These are phyloP conservation scores for Raffaelea ambrosiae DNA, from an alignment of 2,329 filamentous ascomycete species.

Conservation along the genomic window DNA sequence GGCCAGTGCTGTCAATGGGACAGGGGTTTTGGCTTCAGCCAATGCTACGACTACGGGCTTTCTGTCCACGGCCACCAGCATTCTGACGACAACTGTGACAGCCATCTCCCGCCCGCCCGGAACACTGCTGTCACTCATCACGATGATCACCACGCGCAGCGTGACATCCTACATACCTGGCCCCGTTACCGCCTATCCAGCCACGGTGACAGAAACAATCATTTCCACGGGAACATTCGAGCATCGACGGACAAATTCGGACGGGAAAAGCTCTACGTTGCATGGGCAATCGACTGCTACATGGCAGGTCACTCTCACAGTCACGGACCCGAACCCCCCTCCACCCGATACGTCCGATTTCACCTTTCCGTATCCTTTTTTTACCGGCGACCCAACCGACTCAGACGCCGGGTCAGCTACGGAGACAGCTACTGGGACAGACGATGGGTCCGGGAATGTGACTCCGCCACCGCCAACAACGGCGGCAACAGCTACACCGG, in stretches of 20 bases:
- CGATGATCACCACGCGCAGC: slow-evolving; percentile 8
- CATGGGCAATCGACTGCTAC: slow-evolving; percentile 5
- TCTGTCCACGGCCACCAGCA: slow-evolving; percentile 1
- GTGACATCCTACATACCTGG: slow-evolving; percentile 8
- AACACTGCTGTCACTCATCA: slow-evolving; percentile 3
- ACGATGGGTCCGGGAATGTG: no score
- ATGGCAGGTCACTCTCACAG: slow-evolving; percentile 5
- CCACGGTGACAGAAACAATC: slow-evolving; percentile 4
- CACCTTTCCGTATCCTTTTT: slow-evolving; percentile 6
- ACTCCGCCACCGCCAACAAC: no score
- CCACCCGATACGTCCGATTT: slow-evolving; percentile 5
- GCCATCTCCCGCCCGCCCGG: slow-evolving; percentile 7
- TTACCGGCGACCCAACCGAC: background rate
- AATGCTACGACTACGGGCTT: slow-evolving; percentile 5
- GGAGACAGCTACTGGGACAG: no score
- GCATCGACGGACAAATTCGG: slow-evolving; percentile 4
- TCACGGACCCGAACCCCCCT: slow-evolving; percentile 8
- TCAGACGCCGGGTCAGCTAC: no score
- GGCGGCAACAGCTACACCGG: no score
- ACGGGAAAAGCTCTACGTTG: slow-evolving; percentile 7
- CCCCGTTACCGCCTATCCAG: slow-evolving; percentile 6
- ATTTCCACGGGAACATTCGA: slow-evolving; percentile 7
- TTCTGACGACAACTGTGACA: slow-evolving; percentile 5
- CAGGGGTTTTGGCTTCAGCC: background rate
- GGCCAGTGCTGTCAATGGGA: background rate